phyloP scores from a whole-genome alignment of 768 basidiomycete species.

The Rhizopogon roseolus region DNA sequence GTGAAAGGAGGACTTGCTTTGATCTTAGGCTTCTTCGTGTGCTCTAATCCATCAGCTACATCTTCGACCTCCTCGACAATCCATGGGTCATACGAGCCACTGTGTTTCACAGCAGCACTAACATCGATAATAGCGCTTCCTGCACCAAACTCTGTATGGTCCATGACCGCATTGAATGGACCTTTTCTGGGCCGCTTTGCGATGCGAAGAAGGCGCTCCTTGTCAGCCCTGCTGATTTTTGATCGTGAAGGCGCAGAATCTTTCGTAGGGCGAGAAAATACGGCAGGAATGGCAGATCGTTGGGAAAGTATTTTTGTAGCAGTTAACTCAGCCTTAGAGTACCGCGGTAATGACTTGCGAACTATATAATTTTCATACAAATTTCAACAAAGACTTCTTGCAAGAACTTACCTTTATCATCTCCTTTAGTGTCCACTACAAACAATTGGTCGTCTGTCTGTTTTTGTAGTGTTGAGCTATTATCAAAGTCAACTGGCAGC shows the following conservation, averaged over 20 bases:
- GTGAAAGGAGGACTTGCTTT: conserved; percentile 41
- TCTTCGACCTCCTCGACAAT: conserved; percentile 29
- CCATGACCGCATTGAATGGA: conserved; percentile 66
- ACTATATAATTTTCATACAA: conserved; percentile 33
- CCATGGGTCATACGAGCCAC: conserved; percentile 69
- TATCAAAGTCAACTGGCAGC: background rate
- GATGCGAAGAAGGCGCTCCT: conserved; percentile 71
- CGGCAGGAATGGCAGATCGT: conserved; percentile 85
- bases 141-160: conserved; percentile 60
- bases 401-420: conserved; percentile 54
- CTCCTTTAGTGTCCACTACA: conserved; percentile 74
- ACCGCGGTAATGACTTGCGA: conserved; percentile 52
- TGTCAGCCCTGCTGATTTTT: conserved; percentile 59
- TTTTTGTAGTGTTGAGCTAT: conserved; percentile 59
- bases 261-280: conserved; percentile 49
- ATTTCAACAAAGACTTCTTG: background rate
- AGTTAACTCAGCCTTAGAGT: conserved; percentile 48
- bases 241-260: conserved; percentile 18
- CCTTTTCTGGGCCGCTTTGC: conserved; percentile 67
- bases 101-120: conserved; percentile 64
- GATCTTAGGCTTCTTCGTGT: conserved; percentile 34
- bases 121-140: conserved; percentile 64
- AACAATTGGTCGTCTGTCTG: conserved; percentile 74
- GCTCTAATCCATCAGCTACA: conserved; percentile 36
- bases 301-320: conserved; percentile 79